These are phyloP conservation scores for Tylopilus felleus DNA, from an alignment of 768 basidiomycete species.

Conservation along the genomic window DNA sequence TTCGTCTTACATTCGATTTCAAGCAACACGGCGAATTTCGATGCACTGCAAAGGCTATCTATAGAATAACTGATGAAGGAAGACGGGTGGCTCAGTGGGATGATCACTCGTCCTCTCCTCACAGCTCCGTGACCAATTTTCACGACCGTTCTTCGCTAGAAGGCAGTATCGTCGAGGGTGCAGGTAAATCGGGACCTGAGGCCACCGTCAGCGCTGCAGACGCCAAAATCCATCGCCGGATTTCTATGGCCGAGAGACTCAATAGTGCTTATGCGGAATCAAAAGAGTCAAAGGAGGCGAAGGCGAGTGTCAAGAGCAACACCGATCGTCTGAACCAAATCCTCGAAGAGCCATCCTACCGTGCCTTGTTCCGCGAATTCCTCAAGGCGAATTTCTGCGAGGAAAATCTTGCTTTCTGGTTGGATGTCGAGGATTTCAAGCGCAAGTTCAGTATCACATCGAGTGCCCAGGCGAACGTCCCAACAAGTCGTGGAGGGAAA, in stretches of 20 bases:
- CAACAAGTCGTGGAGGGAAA: conserved; percentile 38
- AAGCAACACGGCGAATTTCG: conserved; percentile 96
- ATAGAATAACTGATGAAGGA: conserved; percentile 92
- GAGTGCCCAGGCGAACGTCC: conserved; percentile 67
- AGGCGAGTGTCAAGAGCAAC: conserved; percentile 78
- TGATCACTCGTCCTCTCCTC: conserved; percentile 50
- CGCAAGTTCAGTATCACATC: conserved; percentile 94
- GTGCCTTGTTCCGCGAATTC: conserved; percentile 92
- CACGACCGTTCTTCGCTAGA: conserved; percentile 63
- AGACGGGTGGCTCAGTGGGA: conserved; percentile 86
- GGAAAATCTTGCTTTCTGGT: conserved; percentile 96
- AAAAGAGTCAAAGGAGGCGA: conserved; percentile 42
- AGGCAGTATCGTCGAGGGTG: conserved; percentile 22
- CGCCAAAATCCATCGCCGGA: conserved; percentile 73
- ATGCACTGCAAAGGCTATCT: conserved; percentile 92
- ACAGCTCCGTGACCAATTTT: conserved; percentile 62
- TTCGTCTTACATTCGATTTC: conserved; percentile 12
- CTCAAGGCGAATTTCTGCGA: conserved; percentile 94
- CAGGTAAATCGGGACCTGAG: conserved; percentile 25
- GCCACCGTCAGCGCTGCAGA: conserved; percentile 35
- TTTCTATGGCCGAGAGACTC: conserved; percentile 73
- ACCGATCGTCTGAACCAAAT: conserved; percentile 89
- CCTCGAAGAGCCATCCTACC: conserved; percentile 85
- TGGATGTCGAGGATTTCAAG: conserved; percentile 97
- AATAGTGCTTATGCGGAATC: conserved; percentile 49